phyloP scores from a whole-genome alignment of 23 red algal genomes.

The Gracilaria caudata region DNA sequence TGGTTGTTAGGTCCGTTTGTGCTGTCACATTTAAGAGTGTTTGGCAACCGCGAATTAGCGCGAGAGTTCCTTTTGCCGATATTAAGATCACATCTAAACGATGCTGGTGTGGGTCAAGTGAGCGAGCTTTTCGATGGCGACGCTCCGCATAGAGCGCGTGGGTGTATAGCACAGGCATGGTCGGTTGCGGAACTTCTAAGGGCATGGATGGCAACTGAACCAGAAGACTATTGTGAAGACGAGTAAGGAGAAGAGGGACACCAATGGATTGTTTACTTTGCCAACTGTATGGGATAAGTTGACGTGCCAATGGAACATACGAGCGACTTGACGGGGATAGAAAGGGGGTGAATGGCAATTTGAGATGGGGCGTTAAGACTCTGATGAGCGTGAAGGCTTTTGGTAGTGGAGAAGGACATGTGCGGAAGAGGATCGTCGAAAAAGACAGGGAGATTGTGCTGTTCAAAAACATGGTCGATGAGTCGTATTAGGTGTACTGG shows the following conservation, averaged over 20 bases:
- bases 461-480: slow-evolving; percentile 22
- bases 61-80: slow-evolving; percentile 52
- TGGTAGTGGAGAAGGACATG: slow-evolving; percentile 62
- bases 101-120: slow-evolving; percentile 57
- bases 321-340: background rate
- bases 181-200: slow-evolving; percentile 61
- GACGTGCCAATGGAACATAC: slow-evolving; percentile 13
- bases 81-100: slow-evolving; percentile 63
- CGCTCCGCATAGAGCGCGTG: slow-evolving; percentile 49
- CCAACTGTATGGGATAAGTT: background rate
- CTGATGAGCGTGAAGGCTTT: background rate
- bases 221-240: slow-evolving; percentile 12
- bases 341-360: background rate
- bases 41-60: slow-evolving; percentile 47
- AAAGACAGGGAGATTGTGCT: slow-evolving; percentile 16
- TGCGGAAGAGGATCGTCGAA: slow-evolving; percentile 52
- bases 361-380: background rate
- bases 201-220: slow-evolving; percentile 66
- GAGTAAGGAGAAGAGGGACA: background rate
- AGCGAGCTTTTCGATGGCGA: slow-evolving; percentile 66
- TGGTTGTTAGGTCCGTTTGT: slow-evolving; percentile 64
- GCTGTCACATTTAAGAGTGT: slow-evolving; percentile 54
- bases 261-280: slow-evolving; percentile 3
- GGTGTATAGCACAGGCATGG: slow-evolving; percentile 72
- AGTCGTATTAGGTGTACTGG: slow-evolving; percentile 1